Percentiles rank a stretch among this genome's conserved stretches.
Conservation (phyloP, 2,329 filamentous ascomycete species). For the Fusarium nodosum region DNA sequence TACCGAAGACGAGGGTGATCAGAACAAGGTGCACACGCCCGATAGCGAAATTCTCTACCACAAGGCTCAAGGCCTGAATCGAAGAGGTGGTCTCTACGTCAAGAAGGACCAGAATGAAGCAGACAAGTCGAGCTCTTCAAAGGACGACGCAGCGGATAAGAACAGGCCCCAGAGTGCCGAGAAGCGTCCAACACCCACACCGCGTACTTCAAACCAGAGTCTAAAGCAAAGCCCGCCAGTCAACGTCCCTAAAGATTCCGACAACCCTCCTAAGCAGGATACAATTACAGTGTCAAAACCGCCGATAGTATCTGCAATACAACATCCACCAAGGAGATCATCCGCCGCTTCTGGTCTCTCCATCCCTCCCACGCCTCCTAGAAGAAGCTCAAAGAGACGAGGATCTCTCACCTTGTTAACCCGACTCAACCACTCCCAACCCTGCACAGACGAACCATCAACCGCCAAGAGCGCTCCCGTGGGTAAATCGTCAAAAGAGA, state of each 20-base stretch:
- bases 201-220: conserved; percentile 25
- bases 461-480: conserved; percentile 29
- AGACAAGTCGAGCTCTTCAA: neutral
- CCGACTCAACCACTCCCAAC: conserved; percentile 27
- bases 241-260: conserved; percentile 1
- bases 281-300: conserved; percentile 30
- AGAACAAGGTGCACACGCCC: conserved; percentile 11
- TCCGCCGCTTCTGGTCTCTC: conserved; percentile 32
- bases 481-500: conserved; percentile 24
- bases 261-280: conserved; percentile 16
- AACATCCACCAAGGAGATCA: conserved; percentile 24
- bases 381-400: conserved; percentile 47
- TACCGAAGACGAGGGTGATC: conserved; percentile 40
- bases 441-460: conserved; percentile 24
- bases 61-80: conserved; percentile 42
- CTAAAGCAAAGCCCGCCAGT: conserved; percentile 1
- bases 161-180: neutral
- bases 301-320: conserved; percentile 17
- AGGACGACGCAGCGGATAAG: conserved; percentile 1
- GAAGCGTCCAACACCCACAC: neutral
- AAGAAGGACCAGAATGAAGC: conserved; percentile 28
- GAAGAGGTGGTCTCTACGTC: conserved; percentile 43
- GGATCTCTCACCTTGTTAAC: conserved; percentile 35
- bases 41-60: conserved; percentile 35
- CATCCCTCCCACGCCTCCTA: conserved; percentile 36